Base-by-base conservation (phyloP, 1,284 basidiomycete species). In the Moniliella sp. region DNA sequence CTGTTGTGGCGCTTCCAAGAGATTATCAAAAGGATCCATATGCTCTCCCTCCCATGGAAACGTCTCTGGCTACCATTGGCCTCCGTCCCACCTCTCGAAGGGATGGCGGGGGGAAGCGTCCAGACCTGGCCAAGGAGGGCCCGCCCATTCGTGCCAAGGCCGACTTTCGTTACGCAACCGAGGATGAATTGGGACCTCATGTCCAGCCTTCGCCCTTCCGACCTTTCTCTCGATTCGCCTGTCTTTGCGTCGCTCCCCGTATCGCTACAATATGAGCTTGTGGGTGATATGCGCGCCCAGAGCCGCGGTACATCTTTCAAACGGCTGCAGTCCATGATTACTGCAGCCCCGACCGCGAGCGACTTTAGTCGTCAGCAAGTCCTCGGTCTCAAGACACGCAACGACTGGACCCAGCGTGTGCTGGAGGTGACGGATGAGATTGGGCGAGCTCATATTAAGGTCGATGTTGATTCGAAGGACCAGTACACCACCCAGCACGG, bases 251-350 rank as follows among this genome's bases (percentile, higher is more conserved):
- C 82, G 40, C 69, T 97, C 7, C 84, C 91, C 0, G 82, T 81
- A 0, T 86, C 94, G 61, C 74, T 91, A 14, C 84, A 99, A 57
- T 99, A 97, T 62, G 91, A 99, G 65, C 84, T 99, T 44, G 77
- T 97, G 17, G 88, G 88, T 36, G 91, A 99, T 63, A 65, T 94
- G 36, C 73, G 86, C 3, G 66, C 88, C 27, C 83, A 83, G 57
- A 93, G 84, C 1, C 72, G 91, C 2, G 83, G 91, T 61, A 88
- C 83, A 4, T 91, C 82, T 4, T 78, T 86, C 64, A 74, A 74
- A 31, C 76, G 91, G 7, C 65, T 97, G 18, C 78, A 88, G 48
- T 75, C 76, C 35, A 99, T 97, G 91, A 65, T 93, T 4, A 68
- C 68, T 28, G 71, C 69, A 8, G 71, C 84, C 0, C 69, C 69